These are phyloP conservation scores for Maudiozyma barnettii DNA, from an alignment of 805 yeast genomes.

Conservation along the genomic window DNA sequence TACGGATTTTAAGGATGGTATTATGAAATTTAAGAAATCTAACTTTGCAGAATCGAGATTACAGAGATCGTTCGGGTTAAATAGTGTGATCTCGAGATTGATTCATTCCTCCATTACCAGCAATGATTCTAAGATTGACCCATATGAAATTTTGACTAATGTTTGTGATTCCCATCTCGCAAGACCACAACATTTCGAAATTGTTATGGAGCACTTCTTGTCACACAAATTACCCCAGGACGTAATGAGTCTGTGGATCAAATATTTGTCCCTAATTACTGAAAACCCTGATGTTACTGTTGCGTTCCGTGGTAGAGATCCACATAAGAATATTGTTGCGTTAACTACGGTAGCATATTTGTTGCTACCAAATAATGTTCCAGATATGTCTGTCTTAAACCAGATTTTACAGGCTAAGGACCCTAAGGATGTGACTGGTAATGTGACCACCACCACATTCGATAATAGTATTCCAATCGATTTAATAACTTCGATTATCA, in stretches of 20 bases:
- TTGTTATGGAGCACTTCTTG: conserved; percentile 17
- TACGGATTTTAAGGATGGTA: conserved; percentile 1
- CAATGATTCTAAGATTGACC: conserved; percentile 10
- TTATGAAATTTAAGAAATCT: neutral
- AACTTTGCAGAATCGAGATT: neutral
- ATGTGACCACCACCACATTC: neutral
- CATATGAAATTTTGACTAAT: conserved; percentile 21
- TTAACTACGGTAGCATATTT: conserved; percentile 22
- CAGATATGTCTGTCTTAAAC: conserved; percentile 14
- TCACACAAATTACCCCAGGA: conserved; percentile 16
- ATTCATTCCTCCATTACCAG: conserved; percentile 3
- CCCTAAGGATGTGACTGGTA: neutral
- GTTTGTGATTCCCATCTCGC: conserved; percentile 21
- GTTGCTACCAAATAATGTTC: conserved; percentile 14
- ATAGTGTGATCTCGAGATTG: neutral
- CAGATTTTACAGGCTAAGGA: conserved; percentile 17
- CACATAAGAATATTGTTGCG: conserved; percentile 16
- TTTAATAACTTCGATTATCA: neutral
- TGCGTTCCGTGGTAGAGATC: conserved; percentile 5
- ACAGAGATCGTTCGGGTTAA: conserved; percentile 5
- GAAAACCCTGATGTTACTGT: conserved; percentile 9
- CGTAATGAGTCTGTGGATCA: conserved; percentile 27
- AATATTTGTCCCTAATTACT: conserved; percentile 16
- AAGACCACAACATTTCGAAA: conserved; percentile 22
- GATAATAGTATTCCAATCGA: conserved; percentile 2